Base-by-base conservation (phyloP, 2,329 filamentous ascomycete genomes). In the Cucurbitaria berberidis region DNA sequence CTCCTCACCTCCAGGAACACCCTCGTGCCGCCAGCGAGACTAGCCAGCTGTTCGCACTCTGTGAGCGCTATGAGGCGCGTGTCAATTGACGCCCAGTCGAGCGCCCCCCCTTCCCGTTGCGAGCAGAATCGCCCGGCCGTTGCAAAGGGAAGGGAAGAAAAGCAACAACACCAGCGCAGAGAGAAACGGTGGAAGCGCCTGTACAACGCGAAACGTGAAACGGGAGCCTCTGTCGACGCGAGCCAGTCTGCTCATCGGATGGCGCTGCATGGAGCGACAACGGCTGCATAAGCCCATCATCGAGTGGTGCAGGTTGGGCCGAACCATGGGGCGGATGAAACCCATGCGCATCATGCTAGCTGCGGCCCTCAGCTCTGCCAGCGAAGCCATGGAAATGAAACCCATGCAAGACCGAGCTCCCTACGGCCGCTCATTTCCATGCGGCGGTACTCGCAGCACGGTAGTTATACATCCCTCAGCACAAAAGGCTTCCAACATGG, bases 11-110 rank as follows among this genome's bases (percentile, higher is more conserved):
- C 56, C 51, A 60, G 60, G 62, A 53, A 56, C 55, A 56, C 48
- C 53, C 62, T 60, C 57, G 60, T 40, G 52, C 59, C 57, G 52
- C 45, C 53, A 40, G 18, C 40, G 45, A 21, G 24, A 41, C 66
- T 63, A 62, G 63, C 63, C 62, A 65, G 58, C 60, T 64, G 61
- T 64, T 57, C 54, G 51, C 59, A 46, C 51, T 59, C 51, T 36
- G 48, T 40, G 39, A 51, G 46, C 49, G 45, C 46, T 41, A 51
- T 45, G 44, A 53, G 51, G 48, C 51, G 51, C 46, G 39, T 57
- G 58, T 59, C 51, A n/a, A 56, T 54, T 39, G 52, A 43, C 41
- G 60, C 60, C 60, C 58, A 59, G 51, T 40, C 44, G 41, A 51
- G 48, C 40, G 50, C 27, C 43, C 18, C 35, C 55, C 30, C 50